phyloP scores from a whole-genome alignment of 352 stramenopile genomes.

The Phytopythium aichiense region DNA sequence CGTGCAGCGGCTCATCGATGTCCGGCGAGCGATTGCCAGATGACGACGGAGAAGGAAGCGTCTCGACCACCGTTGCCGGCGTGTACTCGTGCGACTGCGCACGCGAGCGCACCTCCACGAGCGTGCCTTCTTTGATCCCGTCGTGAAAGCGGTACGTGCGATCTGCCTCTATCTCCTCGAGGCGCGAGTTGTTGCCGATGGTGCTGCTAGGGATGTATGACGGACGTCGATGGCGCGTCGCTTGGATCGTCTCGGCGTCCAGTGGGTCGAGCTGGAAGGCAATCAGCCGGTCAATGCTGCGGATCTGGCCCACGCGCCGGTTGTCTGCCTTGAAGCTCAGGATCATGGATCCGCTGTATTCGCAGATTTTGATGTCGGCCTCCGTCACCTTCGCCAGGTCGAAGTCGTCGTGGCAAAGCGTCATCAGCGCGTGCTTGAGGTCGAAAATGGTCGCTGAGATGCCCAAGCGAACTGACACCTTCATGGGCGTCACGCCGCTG shows the following conservation, averaged over 20 bases:
- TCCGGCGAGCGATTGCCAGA: constrained; percentile 11
- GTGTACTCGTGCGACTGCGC: constrained; percentile 73
- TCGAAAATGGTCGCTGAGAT: constrained; percentile 85
- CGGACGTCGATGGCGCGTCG: constrained; percentile 68
- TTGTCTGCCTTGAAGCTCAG: constrained; percentile 86
- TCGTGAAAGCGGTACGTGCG: constrained; percentile 47
- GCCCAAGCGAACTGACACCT: constrained; percentile 73
- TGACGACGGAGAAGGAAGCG: constrained; percentile 12
- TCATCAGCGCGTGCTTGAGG: constrained; percentile 82
- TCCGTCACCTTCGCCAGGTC: constrained; percentile 53
- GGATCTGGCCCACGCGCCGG: constrained; percentile 78
- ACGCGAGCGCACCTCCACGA: constrained; percentile 72
- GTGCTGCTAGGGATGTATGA: constrained; percentile 46
- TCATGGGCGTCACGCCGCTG: constrained; percentile 67
- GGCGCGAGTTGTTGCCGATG: constrained; percentile 14
- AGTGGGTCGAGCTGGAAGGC: constrained; percentile 82
- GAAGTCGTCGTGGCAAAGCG: constrained; percentile 76
- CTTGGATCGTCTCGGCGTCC: constrained; percentile 58
- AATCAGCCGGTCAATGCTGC: constrained; percentile 82
- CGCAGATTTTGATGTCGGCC: constrained; percentile 82
- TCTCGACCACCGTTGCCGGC: constrained; percentile 58
- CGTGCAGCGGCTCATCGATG: constrained; percentile 41
- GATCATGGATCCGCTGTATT: constrained; percentile 85
- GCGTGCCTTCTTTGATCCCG: constrained; percentile 42
- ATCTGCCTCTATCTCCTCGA: constrained; percentile 37